Base-by-base conservation (phyloP, 2,329 filamentous ascomycete genomes). In the Aureobasidium mangrovei region DNA sequence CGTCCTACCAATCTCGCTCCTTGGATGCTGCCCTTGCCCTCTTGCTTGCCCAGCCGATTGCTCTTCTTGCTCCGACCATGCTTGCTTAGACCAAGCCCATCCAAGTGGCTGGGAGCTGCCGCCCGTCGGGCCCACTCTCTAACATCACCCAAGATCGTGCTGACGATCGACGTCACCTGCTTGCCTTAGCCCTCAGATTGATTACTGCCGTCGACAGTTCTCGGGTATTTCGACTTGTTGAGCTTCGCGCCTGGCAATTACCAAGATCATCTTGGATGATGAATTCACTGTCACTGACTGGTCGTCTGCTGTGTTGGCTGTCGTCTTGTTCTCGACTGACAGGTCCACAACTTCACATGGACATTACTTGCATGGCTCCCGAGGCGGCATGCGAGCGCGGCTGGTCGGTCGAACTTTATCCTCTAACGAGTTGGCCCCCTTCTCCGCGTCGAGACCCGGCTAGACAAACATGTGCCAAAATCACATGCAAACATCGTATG, bases 61-160 rank as follows among this genome's bases (percentile, higher is more conserved):
- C 49, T 53, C 27, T 44, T 31, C 47, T 52, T 42, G n/a, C 46
- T 40, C 46, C n/a, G 46, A 32, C 27, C 31, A 29, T 52, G 48
- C 48, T 52, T 35, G 38, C 48, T 39, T 36, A 29, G 48, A 42
- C 48, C 39, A 53, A 44, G 39, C 40, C 38, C 49, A 26, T 35
- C 39, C 48, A 43, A 52, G 48, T 52, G 48, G 48, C 40, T 52
- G 48, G 48, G 39, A 44, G 47, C 49, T 53, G 49, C 49, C 49
- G 49, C 35, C 49, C 33, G 49, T 53, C 49, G 36, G 49, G 40
- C 47, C 47, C 47, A 51, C 47, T 51, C 7, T 40, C 47, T 51
- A 31, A 28, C 38, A 51, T 51, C 18, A n/a, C 29, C 35, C 32
- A 10, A 53, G 49, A 44, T 53, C 49, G 49, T 53, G 49, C 49